These are phyloP conservation scores for Fusarium bulbicola DNA, from an alignment of 2,329 filamentous ascomycete genomes.

Conservation along the genomic window DNA sequence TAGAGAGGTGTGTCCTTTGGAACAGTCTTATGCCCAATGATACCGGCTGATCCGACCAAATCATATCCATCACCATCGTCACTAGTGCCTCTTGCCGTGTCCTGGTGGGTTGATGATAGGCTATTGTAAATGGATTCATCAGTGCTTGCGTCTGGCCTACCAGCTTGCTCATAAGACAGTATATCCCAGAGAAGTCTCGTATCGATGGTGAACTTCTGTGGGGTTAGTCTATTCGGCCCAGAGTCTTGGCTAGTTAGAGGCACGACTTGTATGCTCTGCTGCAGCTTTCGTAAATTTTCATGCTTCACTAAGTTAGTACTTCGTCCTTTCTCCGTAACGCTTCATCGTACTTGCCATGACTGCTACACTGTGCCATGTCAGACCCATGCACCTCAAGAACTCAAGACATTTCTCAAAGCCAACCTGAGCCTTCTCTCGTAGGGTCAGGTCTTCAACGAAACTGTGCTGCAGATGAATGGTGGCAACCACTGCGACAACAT, in stretches of 20 bases:
- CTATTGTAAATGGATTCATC: neutral
- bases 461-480: neutral
- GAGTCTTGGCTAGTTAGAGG: rapidly evolving
- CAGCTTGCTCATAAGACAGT: neutral
- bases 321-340: rapidly evolving
- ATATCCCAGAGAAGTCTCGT: neutral
- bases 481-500: neutral
- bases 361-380: neutral
- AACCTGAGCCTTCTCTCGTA: neutral
- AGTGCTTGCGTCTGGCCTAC: neutral
- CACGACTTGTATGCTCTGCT: neutral
- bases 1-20: neutral
- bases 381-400: neutral
- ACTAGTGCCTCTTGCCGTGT: rapidly evolving
- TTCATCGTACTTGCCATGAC: neutral
- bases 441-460: neutral
- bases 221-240: rapidly evolving
- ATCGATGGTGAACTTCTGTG: neutral
- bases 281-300: neutral
- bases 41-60: neutral
- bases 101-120: neutral
- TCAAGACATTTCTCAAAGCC: neutral
- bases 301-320: neutral
- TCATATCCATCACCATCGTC: neutral
- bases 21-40: neutral